These are phyloP conservation scores for Spergularia azorica DNA, from an alignment of 179 eudicot genomes.

Conservation along the genomic window DNA sequence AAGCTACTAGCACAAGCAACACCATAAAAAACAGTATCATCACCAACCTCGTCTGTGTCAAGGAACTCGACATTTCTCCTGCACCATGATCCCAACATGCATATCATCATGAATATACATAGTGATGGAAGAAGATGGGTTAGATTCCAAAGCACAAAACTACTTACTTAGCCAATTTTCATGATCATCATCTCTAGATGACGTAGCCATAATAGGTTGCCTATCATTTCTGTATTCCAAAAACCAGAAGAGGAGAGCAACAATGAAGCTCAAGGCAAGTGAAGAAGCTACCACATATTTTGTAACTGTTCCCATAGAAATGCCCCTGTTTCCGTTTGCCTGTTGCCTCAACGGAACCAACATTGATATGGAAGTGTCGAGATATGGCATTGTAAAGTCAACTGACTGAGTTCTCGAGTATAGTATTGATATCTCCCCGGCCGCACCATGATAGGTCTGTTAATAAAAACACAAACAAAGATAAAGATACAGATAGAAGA, in stretches of 20 bases:
- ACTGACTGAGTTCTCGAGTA: constrained; percentile 26
- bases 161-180: constrained; percentile 25
- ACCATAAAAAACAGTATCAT: constrained; percentile 28
- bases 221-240: constrained; percentile 26
- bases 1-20: constrained; percentile 22
- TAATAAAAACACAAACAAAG: background rate
- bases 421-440: constrained; percentile 29
- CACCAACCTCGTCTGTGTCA: constrained; percentile 31
- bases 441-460: constrained; percentile 21
- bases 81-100: background rate
- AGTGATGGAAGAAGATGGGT: background rate
- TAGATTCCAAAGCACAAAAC: background rate
- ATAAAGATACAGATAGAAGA: background rate
- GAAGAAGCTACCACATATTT: constrained; percentile 25
- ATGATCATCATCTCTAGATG: background rate
- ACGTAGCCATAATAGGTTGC: background rate
- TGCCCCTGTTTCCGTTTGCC: background rate
- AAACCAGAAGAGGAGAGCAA: constrained; percentile 24
- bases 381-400: constrained; percentile 31
- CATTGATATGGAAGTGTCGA: constrained; percentile 32
- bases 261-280: constrained; percentile 26
- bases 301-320: constrained; percentile 19
- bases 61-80: constrained; percentile 28
- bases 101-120: background rate
- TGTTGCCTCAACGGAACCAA: constrained; percentile 17